phyloP scores from a whole-genome alignment of 108 stramenopile species.

The Conticribra guillardii region DNA sequence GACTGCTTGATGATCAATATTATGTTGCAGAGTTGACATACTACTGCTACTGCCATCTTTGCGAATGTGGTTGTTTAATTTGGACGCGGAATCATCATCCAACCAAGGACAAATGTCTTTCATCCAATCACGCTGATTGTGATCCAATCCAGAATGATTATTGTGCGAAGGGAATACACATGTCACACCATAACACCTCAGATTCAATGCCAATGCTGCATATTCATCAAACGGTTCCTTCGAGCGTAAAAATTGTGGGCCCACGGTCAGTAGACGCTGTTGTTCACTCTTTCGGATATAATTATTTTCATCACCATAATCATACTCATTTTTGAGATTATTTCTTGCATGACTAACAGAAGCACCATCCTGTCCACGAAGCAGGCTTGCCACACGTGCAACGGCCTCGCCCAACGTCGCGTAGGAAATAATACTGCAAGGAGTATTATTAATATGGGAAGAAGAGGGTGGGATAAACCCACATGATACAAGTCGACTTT shows the following conservation, averaged over 20 bases:
- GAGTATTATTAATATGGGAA: too few species aligned
- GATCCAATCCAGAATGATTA: neutral
- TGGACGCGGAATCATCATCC: too few species aligned
- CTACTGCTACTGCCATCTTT: neutral
- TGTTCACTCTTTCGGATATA: neutral
- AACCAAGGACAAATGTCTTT: conserved; percentile 31
- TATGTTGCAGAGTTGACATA: neutral
- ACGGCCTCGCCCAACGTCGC: conserved; percentile 38
- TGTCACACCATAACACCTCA: conserved; percentile 62
- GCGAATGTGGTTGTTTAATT: neutral
- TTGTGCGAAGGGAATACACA: conserved; percentile 47
- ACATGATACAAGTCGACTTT: conserved; percentile 5
- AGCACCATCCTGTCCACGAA: neutral
- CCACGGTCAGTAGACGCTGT: too few species aligned
- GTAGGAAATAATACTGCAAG: conserved; percentile 8
- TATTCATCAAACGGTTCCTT: conserved; percentile 84
- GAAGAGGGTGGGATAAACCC: conserved; percentile 43
- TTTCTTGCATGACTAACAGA: too few species aligned
- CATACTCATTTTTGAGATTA: too few species aligned
- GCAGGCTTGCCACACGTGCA: conserved; percentile 10
- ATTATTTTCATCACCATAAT: neutral
- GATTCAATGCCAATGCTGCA: conserved; percentile 64
- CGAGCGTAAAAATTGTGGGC: conserved; percentile 20
- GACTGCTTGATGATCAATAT: too few species aligned
- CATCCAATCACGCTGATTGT: neutral